These are phyloP conservation scores for Biscogniauxia sp. DNA, from an alignment of 2,329 filamentous ascomycete genomes.

Conservation along the genomic window DNA sequence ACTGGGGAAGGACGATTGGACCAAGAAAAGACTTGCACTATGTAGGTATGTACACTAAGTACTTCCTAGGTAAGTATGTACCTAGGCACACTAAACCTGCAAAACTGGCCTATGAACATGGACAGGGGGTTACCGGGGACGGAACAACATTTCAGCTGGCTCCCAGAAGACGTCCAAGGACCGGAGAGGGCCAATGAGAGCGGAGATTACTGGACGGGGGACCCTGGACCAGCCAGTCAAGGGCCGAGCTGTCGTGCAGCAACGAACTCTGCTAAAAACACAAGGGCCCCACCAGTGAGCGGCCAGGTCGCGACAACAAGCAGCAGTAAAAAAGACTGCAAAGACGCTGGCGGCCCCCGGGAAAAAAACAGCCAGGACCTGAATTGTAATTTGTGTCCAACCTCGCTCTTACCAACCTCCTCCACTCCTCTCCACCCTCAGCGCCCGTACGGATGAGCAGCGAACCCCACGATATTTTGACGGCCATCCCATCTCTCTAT, in stretches of 20 bases:
- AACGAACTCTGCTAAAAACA: conserved; percentile 21
- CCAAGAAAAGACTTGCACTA: too few species aligned
- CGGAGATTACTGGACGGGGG: conserved; percentile 2
- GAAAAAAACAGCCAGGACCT: conserved; percentile 15
- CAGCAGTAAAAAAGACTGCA: conserved; percentile 4
- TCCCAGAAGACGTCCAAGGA: neutral
- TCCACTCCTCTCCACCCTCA: conserved; percentile 18
- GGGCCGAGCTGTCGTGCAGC: conserved; percentile 28
- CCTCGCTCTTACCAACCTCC: conserved; percentile 26
- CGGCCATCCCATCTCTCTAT: conserved; percentile 18
- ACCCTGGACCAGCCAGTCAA: neutral
- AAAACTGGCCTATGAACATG: neutral
- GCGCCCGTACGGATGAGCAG: conserved; percentile 24
- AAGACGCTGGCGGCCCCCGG: conserved; percentile 17
- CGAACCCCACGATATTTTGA: conserved; percentile 24
- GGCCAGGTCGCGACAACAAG: conserved; percentile 24
- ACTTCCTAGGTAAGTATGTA: too few species aligned
- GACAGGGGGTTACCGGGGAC: neutral
- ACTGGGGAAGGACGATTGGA: neutral
- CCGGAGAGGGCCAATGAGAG: neutral
- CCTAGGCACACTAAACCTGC: too few species aligned
- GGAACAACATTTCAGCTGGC: neutral
- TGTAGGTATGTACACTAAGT: too few species aligned
- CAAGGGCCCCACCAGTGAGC: conserved; percentile 19
- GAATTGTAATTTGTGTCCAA: conserved; percentile 17